Evolutionary conservation across 2,329 filamentous ascomycete genomes (phyloP).

Genomic region (Parascedosporium putredinis): DNA sequence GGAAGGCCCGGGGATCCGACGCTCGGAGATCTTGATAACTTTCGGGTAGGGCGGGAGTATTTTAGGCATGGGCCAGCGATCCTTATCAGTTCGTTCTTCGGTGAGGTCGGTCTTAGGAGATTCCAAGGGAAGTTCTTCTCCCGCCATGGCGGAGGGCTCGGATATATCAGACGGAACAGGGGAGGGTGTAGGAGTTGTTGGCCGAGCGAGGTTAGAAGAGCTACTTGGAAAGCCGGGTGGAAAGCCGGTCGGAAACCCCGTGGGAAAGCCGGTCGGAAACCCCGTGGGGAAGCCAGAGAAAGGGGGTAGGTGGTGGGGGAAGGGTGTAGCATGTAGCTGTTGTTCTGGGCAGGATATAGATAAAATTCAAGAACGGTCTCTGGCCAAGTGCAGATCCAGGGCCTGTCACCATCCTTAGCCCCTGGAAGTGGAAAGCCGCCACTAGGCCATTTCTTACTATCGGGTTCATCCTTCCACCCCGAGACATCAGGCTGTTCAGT

Average conservation of each 20-base stretch:
- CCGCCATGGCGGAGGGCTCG: neutral
- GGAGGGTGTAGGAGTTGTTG: neutral
- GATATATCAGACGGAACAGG: neutral
- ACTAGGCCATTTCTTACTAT: constrained; percentile 21
- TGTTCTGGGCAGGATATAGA: constrained; percentile 44
- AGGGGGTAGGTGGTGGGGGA: constrained; percentile 5
- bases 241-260: constrained; percentile 7
- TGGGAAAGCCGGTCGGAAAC: constrained; percentile 9
- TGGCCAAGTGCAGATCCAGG: constrained; percentile 51
- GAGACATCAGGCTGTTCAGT: neutral
- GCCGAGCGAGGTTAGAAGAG: neutral
- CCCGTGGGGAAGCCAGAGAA: constrained; percentile 3
- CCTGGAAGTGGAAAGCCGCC: constrained; percentile 14
- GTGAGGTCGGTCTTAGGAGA: constrained; percentile 8
- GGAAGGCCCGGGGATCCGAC: constrained; percentile 27
- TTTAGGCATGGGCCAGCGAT: constrained; percentile 10
- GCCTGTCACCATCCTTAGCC: constrained; percentile 36
- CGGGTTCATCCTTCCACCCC: constrained; percentile 18
- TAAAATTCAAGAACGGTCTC: constrained; percentile 44
- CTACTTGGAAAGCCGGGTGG: constrained; percentile 1
- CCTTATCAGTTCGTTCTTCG: constrained; percentile 5
- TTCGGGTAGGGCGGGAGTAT: constrained; percentile 31
- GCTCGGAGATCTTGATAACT: constrained; percentile 45
- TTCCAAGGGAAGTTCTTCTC: neutral
- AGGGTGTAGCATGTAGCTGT: constrained; percentile 19